Percentiles rank a stretch among this genome's conserved stretches.
Conservation (phyloP, 805 yeast genomes). For the Grigorovia jiainica region DNA sequence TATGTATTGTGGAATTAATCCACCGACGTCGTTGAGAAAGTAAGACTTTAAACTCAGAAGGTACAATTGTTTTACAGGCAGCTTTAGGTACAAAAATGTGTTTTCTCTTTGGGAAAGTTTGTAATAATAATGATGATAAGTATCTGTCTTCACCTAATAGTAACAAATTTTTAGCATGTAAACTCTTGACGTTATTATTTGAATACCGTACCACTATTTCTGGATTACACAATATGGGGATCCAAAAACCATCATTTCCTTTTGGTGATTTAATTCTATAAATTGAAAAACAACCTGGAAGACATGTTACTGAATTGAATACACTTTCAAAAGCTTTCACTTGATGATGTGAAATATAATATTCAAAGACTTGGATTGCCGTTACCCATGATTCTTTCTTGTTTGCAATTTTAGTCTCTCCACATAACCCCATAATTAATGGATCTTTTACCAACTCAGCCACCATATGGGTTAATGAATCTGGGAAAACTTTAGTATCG, state of each 20-base stretch:
- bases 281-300: conserved; percentile 92
- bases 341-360: conserved; percentile 88
- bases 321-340: conserved; percentile 93
- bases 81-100: conserved; percentile 85
- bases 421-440: conserved; percentile 83
- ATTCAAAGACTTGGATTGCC: conserved; percentile 87
- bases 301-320: conserved; percentile 89
- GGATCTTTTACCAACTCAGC: conserved; percentile 88
- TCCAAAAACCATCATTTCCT: conserved; percentile 75
- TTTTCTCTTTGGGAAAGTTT: conserved; percentile 81
- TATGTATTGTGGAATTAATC: conserved; percentile 93
- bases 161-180: conserved; percentile 78
- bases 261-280: conserved; percentile 87
- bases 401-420: conserved; percentile 86
- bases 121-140: conserved; percentile 74
- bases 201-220: conserved; percentile 88
- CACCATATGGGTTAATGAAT: conserved; percentile 79
- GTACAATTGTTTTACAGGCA: conserved; percentile 87
- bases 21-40: conserved; percentile 92
- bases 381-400: conserved; percentile 82
- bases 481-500: conserved; percentile 82
- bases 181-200: conserved; percentile 73
- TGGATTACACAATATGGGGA: conserved; percentile 85
- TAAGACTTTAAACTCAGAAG: conserved; percentile 66
- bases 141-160: conserved; percentile 87